phyloP scores from a whole-genome alignment of 2,329 filamentous ascomycete genomes.

The Pseudovirgaria hyperparasitica region DNA sequence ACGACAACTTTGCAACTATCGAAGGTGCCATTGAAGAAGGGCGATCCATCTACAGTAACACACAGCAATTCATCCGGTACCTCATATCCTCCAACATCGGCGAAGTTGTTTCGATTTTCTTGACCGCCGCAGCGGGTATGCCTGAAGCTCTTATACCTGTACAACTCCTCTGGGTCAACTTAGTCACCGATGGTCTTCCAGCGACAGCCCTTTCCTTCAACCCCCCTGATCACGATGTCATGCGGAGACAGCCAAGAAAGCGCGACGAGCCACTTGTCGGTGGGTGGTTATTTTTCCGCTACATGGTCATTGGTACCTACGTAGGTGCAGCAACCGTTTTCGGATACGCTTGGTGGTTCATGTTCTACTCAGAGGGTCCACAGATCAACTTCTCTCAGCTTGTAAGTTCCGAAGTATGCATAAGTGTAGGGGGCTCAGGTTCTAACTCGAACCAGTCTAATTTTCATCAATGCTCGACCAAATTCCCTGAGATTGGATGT shows the following conservation, averaged over 20 bases:
- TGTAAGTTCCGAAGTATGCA: constrained; percentile 25
- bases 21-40: constrained; percentile 93
- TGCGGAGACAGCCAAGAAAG: constrained; percentile 83
- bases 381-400: constrained; percentile 87
- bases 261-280: constrained; percentile 86
- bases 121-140: constrained; percentile 93
- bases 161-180: constrained; percentile 95
- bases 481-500: constrained; percentile 85
- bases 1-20: constrained; percentile 98
- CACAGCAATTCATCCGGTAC: constrained; percentile 98
- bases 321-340: constrained; percentile 90
- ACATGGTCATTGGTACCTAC: constrained; percentile 90
- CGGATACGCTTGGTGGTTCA: constrained; percentile 99
- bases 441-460: constrained; percentile 39
- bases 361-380: constrained; percentile 83
- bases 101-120: constrained; percentile 96
- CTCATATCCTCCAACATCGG: constrained; percentile 98
- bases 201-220: constrained; percentile 97
- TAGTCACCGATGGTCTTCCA: constrained; percentile 93
- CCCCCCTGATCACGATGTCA: constrained; percentile 94
- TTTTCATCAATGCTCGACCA: constrained; percentile 82
- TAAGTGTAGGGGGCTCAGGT: constrained; percentile 2
- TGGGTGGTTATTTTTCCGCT: constrained; percentile 95
- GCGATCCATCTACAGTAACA: constrained; percentile 98
- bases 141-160: constrained; percentile 94